Evolutionary conservation across 1,284 basidiomycete genomes (phyloP).

Genomic region (Calocybe gambosa): DNA sequence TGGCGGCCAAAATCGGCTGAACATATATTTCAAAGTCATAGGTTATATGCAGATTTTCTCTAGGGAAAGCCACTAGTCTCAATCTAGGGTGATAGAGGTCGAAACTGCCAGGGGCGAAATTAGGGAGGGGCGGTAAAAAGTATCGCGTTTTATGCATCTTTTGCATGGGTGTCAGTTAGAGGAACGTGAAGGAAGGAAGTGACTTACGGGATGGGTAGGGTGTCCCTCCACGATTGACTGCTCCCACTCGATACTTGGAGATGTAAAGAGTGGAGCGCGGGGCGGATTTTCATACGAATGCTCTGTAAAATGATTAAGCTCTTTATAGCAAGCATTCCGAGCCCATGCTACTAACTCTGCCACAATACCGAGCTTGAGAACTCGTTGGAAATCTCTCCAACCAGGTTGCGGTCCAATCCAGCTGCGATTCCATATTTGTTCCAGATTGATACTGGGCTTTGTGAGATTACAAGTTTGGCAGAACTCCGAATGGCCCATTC

Average conservation of each 20-base stretch:
- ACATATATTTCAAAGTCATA: conserved; percentile 39
- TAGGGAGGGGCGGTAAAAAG: conserved; percentile 40
- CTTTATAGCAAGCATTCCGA: neutral
- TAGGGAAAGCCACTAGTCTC: conserved; percentile 38
- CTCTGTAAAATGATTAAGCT: conserved; percentile 20
- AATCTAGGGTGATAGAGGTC: conserved; percentile 41
- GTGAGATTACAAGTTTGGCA: conserved; percentile 18
- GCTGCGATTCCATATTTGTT: conserved; percentile 30
- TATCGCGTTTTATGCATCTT: conserved; percentile 50
- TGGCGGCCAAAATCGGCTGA: conserved; percentile 32
- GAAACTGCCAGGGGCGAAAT: conserved; percentile 36
- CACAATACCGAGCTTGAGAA: conserved; percentile 39
- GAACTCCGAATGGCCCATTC: conserved; percentile 22
- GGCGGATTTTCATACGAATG: conserved; percentile 43
- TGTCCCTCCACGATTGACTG: conserved; percentile 52
- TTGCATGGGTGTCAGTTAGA: neutral
- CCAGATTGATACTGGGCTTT: conserved; percentile 36
- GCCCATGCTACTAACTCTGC: conserved; percentile 34
- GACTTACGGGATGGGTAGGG: conserved; percentile 45
- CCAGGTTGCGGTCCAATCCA: conserved; percentile 29
- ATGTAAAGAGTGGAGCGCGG: conserved; percentile 32
- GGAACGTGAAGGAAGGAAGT: neutral
- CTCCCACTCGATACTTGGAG: conserved; percentile 46
- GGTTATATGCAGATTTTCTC: conserved; percentile 34
- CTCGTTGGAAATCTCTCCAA: conserved; percentile 34